Evolutionary conservation across 2,329 filamentous ascomycete species (phyloP).

Genomic region (Calonectria hongkongensis): DNA sequence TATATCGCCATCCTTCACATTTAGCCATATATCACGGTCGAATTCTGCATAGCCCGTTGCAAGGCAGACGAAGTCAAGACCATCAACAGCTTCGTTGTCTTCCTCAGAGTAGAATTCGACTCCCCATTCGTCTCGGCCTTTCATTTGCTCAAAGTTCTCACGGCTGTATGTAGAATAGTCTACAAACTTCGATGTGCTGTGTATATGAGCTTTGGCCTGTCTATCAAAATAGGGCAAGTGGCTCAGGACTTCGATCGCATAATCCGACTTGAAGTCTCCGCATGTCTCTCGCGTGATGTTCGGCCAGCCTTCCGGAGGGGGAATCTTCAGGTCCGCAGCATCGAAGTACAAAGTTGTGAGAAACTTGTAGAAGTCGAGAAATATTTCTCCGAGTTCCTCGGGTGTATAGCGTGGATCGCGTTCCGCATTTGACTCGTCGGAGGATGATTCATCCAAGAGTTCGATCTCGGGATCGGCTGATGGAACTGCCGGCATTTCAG

Average conservation of each 20-base stretch:
- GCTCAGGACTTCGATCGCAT: slow-evolving; percentile 52
- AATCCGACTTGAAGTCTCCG: slow-evolving; percentile 51
- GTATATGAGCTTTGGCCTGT: slow-evolving; percentile 2
- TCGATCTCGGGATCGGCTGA: neutral
- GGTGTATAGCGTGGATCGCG: slow-evolving; percentile 46
- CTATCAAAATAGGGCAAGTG: slow-evolving; percentile 54
- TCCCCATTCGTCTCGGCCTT: neutral
- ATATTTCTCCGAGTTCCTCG: slow-evolving; percentile 51
- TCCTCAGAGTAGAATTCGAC: slow-evolving; percentile 41
- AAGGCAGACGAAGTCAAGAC: slow-evolving; percentile 38
- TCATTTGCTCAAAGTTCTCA: slow-evolving; percentile 34
- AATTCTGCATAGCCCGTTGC: slow-evolving; percentile 8
- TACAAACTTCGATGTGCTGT: slow-evolving; percentile 37
- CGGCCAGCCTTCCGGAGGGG: slow-evolving; percentile 59
- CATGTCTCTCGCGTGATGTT: slow-evolving; percentile 48
- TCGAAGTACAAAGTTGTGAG: slow-evolving; percentile 57
- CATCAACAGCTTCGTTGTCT: slow-evolving; percentile 29
- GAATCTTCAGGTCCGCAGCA: slow-evolving; percentile 50
- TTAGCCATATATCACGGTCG: slow-evolving; percentile 37
- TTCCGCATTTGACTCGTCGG: slow-evolving; percentile 11
- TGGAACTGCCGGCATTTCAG: neutral
- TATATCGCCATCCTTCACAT: slow-evolving; percentile 41
- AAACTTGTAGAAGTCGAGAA: slow-evolving; percentile 57
- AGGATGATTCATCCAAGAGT: neutral
- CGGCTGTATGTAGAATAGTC: slow-evolving; percentile 42